Conservation (phyloP, 1,139 yeast species). For the Torulaspora pretoriensis region DNA sequence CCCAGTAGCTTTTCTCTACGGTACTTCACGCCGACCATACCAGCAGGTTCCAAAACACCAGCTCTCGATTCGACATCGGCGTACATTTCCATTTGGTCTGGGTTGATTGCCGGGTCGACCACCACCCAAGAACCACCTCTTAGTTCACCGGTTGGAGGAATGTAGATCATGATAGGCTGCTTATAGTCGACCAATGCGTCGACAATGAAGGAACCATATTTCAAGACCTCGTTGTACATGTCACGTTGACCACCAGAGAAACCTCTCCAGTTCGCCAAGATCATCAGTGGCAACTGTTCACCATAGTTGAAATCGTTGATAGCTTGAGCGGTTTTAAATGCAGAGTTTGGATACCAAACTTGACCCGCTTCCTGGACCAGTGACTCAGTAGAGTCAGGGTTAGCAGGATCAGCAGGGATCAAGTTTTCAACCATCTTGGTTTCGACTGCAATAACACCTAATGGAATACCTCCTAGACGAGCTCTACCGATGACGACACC, state of each 20-base stretch:
- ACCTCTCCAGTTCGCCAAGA: conserved; percentile 99
- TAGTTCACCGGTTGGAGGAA: conserved; percentile 96
- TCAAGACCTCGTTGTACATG: conserved; percentile 96
- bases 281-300: conserved; percentile 95
- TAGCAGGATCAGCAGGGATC: conserved; percentile 96
- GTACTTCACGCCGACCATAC: conserved; percentile 97
- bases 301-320: conserved; percentile 96
- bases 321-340: conserved; percentile 98
- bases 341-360: conserved; percentile 99
- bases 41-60: conserved; percentile 98
- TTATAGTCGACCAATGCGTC: conserved; percentile 94
- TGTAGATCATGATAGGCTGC: conserved; percentile 93
- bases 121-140: conserved; percentile 99
- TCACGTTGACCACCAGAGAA: conserved; percentile 99
- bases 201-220: conserved; percentile 93
- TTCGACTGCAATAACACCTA: conserved; percentile 97
- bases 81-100: conserved; percentile 98
- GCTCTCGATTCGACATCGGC: conserved; percentile 97
- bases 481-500: conserved; percentile 99
- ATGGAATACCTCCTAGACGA: conserved; percentile 95
- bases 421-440: conserved; percentile 84
- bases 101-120: conserved; percentile 94
- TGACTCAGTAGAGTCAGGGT: conserved; percentile 86
- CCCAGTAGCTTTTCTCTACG: conserved; percentile 85
- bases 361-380: conserved; percentile 95